Base-by-base conservation (phyloP, 306 rosid species). In the Spatholobus suberectus region DNA sequence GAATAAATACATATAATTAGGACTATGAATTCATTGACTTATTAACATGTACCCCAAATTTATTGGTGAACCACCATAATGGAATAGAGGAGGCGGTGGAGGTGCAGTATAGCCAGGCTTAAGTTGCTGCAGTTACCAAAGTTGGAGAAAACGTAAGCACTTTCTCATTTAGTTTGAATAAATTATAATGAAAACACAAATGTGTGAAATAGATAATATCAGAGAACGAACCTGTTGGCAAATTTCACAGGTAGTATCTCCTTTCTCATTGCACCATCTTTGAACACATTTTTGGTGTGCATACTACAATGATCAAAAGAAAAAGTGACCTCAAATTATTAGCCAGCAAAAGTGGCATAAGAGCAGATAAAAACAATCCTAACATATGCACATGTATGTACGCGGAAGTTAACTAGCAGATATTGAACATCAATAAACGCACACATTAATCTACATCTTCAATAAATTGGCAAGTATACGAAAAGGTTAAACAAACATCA, bases 261-360 rank as follows among this genome's bases (percentile, higher is more conserved):
- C 98, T 86, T 95, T 95, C 91, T 89, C 97, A 23, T 85, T 88
- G 91, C 98, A 93, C 98, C 98, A 95, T 87, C 97, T 89, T 84
- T 95, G 98, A 57, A 95, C 92, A 85, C 98, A 95, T 43, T 73
- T 88, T 7, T 88, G 82, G 84, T 95, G 98, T 72, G 97, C 98
- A 80, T 88, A 91, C 98, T 95, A 87, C 88, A 87, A 70, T 57
- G 26, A 68, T 59, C 58, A 67, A 51, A 71, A 74, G 72, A 68
- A 44, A 6, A 13, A 62, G 49, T 32, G 38, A 65, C 26, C 21
- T 51, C 68, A 76, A 40, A 49, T 23, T 54, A 27, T 38, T 43
- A 57, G 44, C 52, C 40, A 52, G 5, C 26, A 37, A 38, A 63
- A 18, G 37, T 9, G 71, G 18, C 34, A 43, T 59, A 26, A 11